Evolutionary conservation across 2,329 filamentous ascomycete species (phyloP), one percentile per base, ranked within the genome.

Genomic region (Rutstroemia sp.): DNA sequence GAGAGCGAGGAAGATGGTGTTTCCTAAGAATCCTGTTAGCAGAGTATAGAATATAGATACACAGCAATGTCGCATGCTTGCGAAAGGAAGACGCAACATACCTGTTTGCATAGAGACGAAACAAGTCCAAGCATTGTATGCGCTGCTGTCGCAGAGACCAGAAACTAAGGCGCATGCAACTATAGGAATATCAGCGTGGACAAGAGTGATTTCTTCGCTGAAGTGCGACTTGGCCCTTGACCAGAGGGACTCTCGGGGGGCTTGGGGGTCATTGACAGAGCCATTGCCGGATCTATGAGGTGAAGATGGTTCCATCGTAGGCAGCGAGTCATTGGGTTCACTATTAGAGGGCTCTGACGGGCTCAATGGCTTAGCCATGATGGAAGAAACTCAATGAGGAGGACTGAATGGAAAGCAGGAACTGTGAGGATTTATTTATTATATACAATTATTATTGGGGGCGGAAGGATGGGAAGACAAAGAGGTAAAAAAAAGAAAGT

Each of bases 1-100:
- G 21, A 85, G 77, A 17, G 78, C 81, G 41, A 85, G 73, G 69
- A 84, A 83, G 63, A 85, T 78, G 9, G 82, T 84, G 69, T 85
- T 85, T 41, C 81, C 81, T 73, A 21, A 3, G 9, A 16, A 16
- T 12, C 41, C 30, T 3, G 25, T 44, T 25, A 37, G 41, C n/a
- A 9, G 5, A 17, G 14, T 23, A 21, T 14, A 45, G 17, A 48
- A 17, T 17, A 34, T 41, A 14, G 19, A 37, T 38, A 16, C 23
- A 10, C 16, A 23, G 27, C 30, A 23, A 21, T 42, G 46, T 48
- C 16, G 16, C 6, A 42, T 42, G 16, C 17, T 8, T n/a, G 39
- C n/a, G 17, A n/a, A 9, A 42, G 14, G 17, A 42, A 19, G 12
- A 5, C 8, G 8, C 4, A 23, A 34, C 63, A 49, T 65, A 76